Base-by-base conservation (phyloP, 2,329 filamentous ascomycete species). In the Trichophyton benhamiae region DNA sequence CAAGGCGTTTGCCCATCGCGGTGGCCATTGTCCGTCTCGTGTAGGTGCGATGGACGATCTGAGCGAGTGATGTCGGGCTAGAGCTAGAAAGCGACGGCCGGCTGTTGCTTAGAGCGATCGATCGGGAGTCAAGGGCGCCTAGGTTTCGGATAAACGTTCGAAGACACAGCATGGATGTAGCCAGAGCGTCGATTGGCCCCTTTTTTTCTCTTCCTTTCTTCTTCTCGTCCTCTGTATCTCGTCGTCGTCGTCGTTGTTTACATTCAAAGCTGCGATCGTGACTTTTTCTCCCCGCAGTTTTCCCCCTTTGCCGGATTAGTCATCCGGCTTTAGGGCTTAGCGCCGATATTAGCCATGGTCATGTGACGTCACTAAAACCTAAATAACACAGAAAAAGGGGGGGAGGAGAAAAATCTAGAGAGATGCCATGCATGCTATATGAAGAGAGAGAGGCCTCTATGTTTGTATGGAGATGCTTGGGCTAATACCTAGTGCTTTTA, bases 1-100 rank as follows among this genome's bases (percentile, higher is more conserved):
- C 82, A 63, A 99, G 88, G 78, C 92, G 91, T 74, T 90, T 87
- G 65, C 82, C 82, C 76, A 88, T 85, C 70, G 87, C 84, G 44
- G 89, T 83, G 25, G 81, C 75, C 83, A 87, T 87, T 62, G 74
- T 82, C 68, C 80, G 72, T 69, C 64, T 67, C 20, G 68, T 44
- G 57, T 65, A 67, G 62, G 64, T 59, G 22, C 65, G 63, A 49
- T 27, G 55, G 41, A 59, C 46, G 60, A 53, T 44, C 59, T 27
- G 46, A 30, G 59, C 36, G 59, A 53, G 33, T 36, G 33, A 36
- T 36, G 9, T 3, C 9, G 44, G 7, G 46, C 48, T 33, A 6
- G 7, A n/a, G 27, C 13, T 30, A 36, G 25, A 27, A 25, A 55
- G 59, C 41, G 22, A 25, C n/a, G 49, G 59, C 25, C 22, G 42